phyloP scores from a whole-genome alignment of 495 filamentous ascomycete genomes.

The Cudoniella acicularis region DNA sequence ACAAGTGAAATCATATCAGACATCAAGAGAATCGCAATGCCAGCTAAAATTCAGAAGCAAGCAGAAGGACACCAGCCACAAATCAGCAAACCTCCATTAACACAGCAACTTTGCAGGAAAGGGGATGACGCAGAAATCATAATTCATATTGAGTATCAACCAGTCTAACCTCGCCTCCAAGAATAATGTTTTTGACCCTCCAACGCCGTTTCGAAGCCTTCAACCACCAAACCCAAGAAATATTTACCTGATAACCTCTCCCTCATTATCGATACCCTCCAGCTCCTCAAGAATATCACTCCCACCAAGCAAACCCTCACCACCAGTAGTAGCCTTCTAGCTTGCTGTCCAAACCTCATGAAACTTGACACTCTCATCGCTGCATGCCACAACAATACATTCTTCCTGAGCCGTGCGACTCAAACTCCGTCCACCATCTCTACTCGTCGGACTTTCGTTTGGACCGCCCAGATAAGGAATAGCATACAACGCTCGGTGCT shows the following conservation, averaged over 20 bases:
- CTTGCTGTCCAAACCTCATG: slow-evolving; percentile 86
- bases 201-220: too few species aligned
- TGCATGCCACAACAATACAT: slow-evolving; percentile 90
- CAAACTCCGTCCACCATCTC: slow-evolving; percentile 19
- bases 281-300: slow-evolving; percentile 84
- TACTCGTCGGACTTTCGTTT: slow-evolving; percentile 31
- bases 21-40: too few species aligned
- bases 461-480: slow-evolving; percentile 65
- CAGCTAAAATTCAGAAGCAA: too few species aligned
- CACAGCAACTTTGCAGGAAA: too few species aligned
- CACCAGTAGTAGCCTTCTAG: slow-evolving; percentile 50
- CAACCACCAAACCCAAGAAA: too few species aligned
- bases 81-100: too few species aligned
- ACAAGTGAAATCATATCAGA: too few species aligned
- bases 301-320: slow-evolving; percentile 70
- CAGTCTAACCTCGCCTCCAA: too few species aligned
- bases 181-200: too few species aligned
- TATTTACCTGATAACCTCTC: slow-evolving; percentile 51
- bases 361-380: slow-evolving; percentile 92
- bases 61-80: too few species aligned
- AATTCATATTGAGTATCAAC: too few species aligned
- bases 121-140: too few species aligned
- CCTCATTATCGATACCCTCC: slow-evolving; percentile 80
- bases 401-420: slow-evolving; percentile 72
- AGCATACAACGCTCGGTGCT: slow-evolving; percentile 75